Base-by-base conservation (phyloP, 2,329 filamentous ascomycete genomes). In the Aspergillus awamori region DNA sequence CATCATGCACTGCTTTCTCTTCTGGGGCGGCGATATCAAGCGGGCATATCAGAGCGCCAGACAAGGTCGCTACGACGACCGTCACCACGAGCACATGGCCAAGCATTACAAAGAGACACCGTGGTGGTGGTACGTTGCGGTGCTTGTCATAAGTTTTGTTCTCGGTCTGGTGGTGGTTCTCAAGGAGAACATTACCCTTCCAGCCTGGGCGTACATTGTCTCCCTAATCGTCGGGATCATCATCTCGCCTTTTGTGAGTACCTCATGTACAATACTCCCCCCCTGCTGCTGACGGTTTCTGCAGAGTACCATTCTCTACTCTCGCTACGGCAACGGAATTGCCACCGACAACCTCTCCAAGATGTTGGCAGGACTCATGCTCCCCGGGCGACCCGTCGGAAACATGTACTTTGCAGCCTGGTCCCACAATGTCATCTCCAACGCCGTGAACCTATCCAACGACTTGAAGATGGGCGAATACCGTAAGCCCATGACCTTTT, bases 191-290 rank as follows among this genome's bases (percentile, higher is more conserved):
- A 77, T 81, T 3, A 83, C 81, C 0, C 72, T 83, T 28, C 79
- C 81, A 0, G 72, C 63, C 2, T 83, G 82, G 82, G 81, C 76
- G 0, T 84, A 83, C 59, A 69, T 84, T 8, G 72, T 84, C 1
- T 68, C 81, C 0, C 72, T 84, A 0, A 26, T 82, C 0, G 24
- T 83, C 1, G 70, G 70, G 0, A 10, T 72, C 0, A 67, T 83
- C 58, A 81, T 87, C 22, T 81, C 84, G 0, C 84, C 84, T 0
- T 78, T 87, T 17, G 67, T 61, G 30, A 67, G 69, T 49, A 24
- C 3, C 22, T 8, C 13, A 20, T 8, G 7, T 10, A 4, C 13
- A 30, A 13, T 2, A 13, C 11, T 13, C 15, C 17, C 15, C 17
- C 6, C 11, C n/a, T 51, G 24, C 8, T 5, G 24, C 53, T 56